These are phyloP conservation scores for Mycena vitilis DNA, from an alignment of 768 basidiomycete species.

Conservation along the genomic window DNA sequence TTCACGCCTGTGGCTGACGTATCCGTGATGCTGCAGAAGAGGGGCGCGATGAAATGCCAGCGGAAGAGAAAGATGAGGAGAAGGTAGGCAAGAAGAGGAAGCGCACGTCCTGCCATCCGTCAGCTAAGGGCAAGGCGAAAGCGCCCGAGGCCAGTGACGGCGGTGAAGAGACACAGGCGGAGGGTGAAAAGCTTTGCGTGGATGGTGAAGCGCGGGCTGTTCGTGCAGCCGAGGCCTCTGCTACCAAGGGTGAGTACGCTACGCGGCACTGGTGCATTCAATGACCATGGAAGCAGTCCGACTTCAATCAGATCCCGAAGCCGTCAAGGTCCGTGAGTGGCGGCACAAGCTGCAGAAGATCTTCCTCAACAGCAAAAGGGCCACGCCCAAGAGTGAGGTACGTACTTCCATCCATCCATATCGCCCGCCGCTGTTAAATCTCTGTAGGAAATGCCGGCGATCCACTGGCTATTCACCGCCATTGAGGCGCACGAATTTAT, in stretches of 20 bases:
- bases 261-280: too few relatives aligned
- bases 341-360: slow-evolving; percentile 91
- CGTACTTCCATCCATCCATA: slow-evolving; percentile 32
- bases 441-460: slow-evolving; percentile 62
- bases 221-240: too few relatives aligned
- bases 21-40: slow-evolving; percentile 9
- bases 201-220: too few relatives aligned
- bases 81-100: slow-evolving; percentile 65
- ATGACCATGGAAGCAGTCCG: too few relatives aligned
- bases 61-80: slow-evolving; percentile 65
- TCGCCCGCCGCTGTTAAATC: too few relatives aligned
- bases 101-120: slow-evolving; percentile 51
- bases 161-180: too few relatives aligned
- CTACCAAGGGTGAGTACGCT: neutral
- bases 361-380: slow-evolving; percentile 75
- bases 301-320: too few relatives aligned
- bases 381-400: slow-evolving; percentile 73
- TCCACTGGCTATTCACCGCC: neutral
- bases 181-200: too few relatives aligned
- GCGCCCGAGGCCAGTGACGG: slow-evolving; percentile 42
- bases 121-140: slow-evolving; percentile 53
- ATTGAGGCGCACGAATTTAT: slow-evolving; percentile 77
- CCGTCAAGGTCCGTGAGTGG: slow-evolving; percentile 85
- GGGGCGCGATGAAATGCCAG: too few relatives aligned
- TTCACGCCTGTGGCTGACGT: slow-evolving; percentile 17